These are phyloP conservation scores for Arbutus unedo DNA, from an alignment of 148 eudicot species.

Conservation along the genomic window DNA sequence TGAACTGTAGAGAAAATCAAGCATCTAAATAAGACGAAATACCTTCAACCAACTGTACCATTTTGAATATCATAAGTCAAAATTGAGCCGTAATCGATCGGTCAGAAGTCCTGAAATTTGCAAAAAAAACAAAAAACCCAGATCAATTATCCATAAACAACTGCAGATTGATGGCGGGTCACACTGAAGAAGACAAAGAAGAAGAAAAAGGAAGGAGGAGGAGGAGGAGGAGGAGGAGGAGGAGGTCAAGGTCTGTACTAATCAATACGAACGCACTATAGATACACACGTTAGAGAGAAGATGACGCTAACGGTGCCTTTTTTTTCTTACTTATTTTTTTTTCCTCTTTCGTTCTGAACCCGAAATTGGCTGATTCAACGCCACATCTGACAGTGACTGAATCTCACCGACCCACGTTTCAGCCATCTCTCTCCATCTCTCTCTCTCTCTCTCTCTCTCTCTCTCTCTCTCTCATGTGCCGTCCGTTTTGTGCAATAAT, in stretches of 20 bases:
- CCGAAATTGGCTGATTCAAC: constrained; percentile 1
- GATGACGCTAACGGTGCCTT: not conserved
- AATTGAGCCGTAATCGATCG: not conserved
- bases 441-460: not conserved
- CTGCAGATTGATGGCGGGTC: too few species aligned
- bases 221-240: not conserved
- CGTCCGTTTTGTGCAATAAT: not conserved
- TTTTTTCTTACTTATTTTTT: not conserved
- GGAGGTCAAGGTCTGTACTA: not conserved
- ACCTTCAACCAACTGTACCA: not conserved
- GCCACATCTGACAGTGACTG: not conserved
- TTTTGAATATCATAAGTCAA: not conserved
- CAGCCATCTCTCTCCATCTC: not conserved
- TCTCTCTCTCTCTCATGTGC: not conserved
- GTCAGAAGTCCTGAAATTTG: constrained; percentile 7
- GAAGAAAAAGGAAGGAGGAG: not conserved
- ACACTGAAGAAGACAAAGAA: not conserved
- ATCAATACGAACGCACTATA: not conserved
- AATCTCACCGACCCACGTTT: not conserved
- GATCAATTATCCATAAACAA: not conserved
- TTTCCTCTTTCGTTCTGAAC: not conserved
- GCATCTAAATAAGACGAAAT: not conserved
- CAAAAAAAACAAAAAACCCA: not conserved
- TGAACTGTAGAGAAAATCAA: not conserved
- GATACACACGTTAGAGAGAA: not conserved